These are phyloP conservation scores for Clitocybe nebularis DNA, from an alignment of 1,284 basidiomycete genomes.

Conservation along the genomic window DNA sequence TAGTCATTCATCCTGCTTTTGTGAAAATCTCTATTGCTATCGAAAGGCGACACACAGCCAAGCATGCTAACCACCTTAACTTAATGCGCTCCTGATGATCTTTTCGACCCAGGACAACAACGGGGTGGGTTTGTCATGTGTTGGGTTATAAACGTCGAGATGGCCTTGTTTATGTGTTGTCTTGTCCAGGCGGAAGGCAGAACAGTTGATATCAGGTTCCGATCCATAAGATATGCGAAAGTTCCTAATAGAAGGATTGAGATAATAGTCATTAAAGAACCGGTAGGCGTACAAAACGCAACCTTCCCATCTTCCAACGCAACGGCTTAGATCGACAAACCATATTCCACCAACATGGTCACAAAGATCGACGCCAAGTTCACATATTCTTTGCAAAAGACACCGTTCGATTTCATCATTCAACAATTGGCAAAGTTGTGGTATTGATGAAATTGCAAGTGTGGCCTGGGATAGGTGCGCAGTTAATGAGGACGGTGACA, in stretches of 20 bases:
- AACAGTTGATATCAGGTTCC: conserved; percentile 48
- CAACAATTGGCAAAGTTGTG: conserved; percentile 71
- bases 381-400: conserved; percentile 62
- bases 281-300: conserved; percentile 53
- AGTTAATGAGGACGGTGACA: conserved; percentile 65
- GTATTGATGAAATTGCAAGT: conserved; percentile 63
- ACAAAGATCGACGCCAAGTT: conserved; percentile 55
- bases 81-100: conserved; percentile 32
- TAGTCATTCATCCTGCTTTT: conserved; percentile 1
- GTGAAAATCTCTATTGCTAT: neutral
- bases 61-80: conserved; percentile 8
- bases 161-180: conserved; percentile 35
- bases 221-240: conserved; percentile 54
- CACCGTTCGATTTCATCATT: conserved; percentile 69
- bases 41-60: neutral
- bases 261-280: neutral
- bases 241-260: conserved; percentile 39
- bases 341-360: conserved; percentile 59
- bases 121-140: conserved; percentile 20
- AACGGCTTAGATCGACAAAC: conserved; percentile 70
- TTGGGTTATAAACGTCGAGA: conserved; percentile 38
- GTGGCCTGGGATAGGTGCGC: conserved; percentile 76
- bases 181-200: conserved; percentile 48
- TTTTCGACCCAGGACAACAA: conserved; percentile 49
- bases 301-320: conserved; percentile 78